These are phyloP conservation scores for Cordyceps sp. DNA, from an alignment of 2,329 filamentous ascomycete genomes.

Conservation along the genomic window DNA sequence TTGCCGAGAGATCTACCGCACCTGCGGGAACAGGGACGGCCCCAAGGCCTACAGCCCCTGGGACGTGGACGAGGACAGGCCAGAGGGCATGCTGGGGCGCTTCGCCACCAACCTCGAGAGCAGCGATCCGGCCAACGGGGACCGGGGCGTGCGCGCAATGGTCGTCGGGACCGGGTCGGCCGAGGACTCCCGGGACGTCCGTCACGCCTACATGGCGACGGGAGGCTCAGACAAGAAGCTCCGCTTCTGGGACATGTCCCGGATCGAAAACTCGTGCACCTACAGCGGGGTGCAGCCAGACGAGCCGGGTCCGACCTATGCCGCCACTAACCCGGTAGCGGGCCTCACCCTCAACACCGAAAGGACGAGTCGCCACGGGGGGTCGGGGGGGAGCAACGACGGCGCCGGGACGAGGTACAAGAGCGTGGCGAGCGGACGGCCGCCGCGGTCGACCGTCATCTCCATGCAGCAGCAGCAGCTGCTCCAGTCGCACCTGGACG, in stretches of 20 bases:
- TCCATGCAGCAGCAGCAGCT: constrained; percentile 76
- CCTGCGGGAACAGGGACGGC: constrained; percentile 40
- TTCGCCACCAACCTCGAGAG: constrained; percentile 64
- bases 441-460: constrained; percentile 67
- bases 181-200: constrained; percentile 52
- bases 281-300: constrained; percentile 63
- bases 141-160: constrained; percentile 60
- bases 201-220: constrained; percentile 71
- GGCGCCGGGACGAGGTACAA: constrained; percentile 11
- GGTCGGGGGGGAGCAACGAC: constrained; percentile 6
- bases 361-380: constrained; percentile 26
- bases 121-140: constrained; percentile 33
- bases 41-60: constrained; percentile 62
- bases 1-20: constrained; percentile 80
- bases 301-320: constrained; percentile 59
- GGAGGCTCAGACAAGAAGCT: constrained; percentile 82
- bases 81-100: constrained; percentile 71
- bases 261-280: constrained; percentile 60
- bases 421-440: constrained; percentile 18
- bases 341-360: constrained; percentile 52
- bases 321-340: constrained; percentile 42
- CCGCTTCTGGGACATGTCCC: constrained; percentile 80
- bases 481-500: constrained; percentile 73
- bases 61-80: constrained; percentile 78
- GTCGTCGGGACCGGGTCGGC: constrained; percentile 55